Conservation (phyloP, 2,329 filamentous ascomycete species). For the Rutstroemia sydowiana region DNA sequence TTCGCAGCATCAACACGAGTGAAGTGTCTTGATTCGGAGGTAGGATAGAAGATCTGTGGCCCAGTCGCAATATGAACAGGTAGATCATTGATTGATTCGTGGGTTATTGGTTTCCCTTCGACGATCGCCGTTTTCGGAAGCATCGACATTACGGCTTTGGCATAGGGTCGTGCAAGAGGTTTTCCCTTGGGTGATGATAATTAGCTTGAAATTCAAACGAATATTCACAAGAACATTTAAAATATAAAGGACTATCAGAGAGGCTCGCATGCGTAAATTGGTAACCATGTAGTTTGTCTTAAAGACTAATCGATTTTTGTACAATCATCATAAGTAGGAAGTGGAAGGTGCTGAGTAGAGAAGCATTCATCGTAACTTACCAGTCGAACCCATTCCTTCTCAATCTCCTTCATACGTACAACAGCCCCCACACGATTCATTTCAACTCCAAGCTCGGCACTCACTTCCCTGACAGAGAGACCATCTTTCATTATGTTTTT, state of each 20-base stretch:
- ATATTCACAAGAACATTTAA: slow-evolving; percentile 9
- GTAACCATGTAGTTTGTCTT: slow-evolving; percentile 92
- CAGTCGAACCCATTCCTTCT: slow-evolving; percentile 56
- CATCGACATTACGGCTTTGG: slow-evolving; percentile 70
- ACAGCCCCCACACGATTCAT: slow-evolving; percentile 65
- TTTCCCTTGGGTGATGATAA: slow-evolving; percentile 52
- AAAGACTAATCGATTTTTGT: slow-evolving; percentile 96
- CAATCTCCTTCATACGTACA: slow-evolving; percentile 60
- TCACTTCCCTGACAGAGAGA: slow-evolving; percentile 54
- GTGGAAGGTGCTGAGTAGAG: slow-evolving; percentile 5
- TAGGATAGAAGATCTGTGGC: slow-evolving; percentile 58
- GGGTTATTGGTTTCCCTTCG: slow-evolving; percentile 41
- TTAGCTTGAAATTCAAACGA: slow-evolving; percentile 16
- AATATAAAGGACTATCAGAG: slow-evolving; percentile 48
- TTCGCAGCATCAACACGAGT: slow-evolving; percentile 59
- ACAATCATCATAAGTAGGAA: slow-evolving; percentile 65
- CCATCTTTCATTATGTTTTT: slow-evolving; percentile 46
- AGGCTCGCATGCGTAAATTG: slow-evolving; percentile 66
- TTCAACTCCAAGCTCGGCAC: slow-evolving; percentile 55
- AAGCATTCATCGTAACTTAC: slow-evolving; percentile 41
- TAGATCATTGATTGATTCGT: slow-evolving; percentile 59
- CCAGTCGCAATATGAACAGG: slow-evolving; percentile 54
- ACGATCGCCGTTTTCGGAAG: slow-evolving; percentile 63
- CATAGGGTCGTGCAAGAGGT: slow-evolving; percentile 67
- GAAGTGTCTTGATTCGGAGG: slow-evolving; percentile 55